phyloP scores from a whole-genome alignment of 129 eudicot genomes.

The Chrysanthemum makinoi region DNA sequence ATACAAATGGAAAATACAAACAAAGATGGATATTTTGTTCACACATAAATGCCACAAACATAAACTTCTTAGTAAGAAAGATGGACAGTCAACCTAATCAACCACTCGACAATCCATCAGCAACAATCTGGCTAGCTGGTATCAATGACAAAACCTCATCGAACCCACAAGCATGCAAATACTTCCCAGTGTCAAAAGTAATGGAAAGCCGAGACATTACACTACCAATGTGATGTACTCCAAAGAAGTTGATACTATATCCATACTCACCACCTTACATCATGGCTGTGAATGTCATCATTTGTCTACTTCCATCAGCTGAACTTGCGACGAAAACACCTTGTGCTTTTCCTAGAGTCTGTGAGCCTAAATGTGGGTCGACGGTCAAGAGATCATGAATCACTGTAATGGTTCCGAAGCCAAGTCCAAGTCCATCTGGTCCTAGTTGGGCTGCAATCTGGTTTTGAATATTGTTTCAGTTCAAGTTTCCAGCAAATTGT shows the following conservation, averaged over 20 bases:
- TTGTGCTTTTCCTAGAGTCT: slow-evolving; percentile 73
- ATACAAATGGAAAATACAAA: slow-evolving; percentile 9
- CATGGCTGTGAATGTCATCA: slow-evolving; percentile 95
- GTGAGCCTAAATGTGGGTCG: slow-evolving; percentile 61
- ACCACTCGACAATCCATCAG: slow-evolving; percentile 75
- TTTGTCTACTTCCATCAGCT: slow-evolving; percentile 80
- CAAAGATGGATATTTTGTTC: not conserved
- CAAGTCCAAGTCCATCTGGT: slow-evolving; percentile 88
- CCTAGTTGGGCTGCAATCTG: slow-evolving; percentile 52
- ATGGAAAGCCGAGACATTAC: slow-evolving; percentile 32
- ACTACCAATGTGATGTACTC: slow-evolving; percentile 79
- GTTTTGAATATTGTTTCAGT: slow-evolving; percentile 32
- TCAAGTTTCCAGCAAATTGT: slow-evolving; percentile 50
- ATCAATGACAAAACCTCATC: slow-evolving; percentile 79
- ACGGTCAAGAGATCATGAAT: slow-evolving; percentile 73
- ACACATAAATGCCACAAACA: no score
- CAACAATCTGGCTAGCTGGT: slow-evolving; percentile 57
- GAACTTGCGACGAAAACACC: slow-evolving; percentile 93
- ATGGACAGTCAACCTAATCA: slow-evolving; percentile 73
- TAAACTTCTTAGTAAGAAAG: slow-evolving; percentile 44
- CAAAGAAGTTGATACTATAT: slow-evolving; percentile 80
- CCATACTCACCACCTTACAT: slow-evolving; percentile 93
- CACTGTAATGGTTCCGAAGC: slow-evolving; percentile 92
- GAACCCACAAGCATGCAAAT: slow-evolving; percentile 74
- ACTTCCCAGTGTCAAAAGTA: slow-evolving; percentile 88